Evolutionary conservation across 257 asterid species (phyloP), one percentile per base, ranked within the genome.

Genomic region (Nicotiana noctiflora): DNA sequence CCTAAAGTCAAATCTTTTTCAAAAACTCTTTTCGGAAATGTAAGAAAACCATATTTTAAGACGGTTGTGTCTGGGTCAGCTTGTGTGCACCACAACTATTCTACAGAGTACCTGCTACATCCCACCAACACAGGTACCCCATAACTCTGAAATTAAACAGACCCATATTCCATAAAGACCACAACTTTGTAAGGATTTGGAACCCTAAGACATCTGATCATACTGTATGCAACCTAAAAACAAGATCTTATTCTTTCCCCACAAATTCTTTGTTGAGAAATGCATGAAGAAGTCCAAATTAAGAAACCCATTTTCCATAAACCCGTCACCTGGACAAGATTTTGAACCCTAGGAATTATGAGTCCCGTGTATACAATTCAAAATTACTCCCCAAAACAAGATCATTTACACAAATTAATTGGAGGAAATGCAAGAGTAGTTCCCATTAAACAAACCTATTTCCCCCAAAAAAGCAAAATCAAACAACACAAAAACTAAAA

Each of bases 401-500:
- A 56, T 18, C 25, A 17, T 17, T 18, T 5, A 18, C 11, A 6
- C 23, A 55, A 55, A 55, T 1, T 55, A 56, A 5, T 56, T 17
- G 23, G 21, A 23, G 21, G 3, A 55, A 55, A 55, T 55, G 23
- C 61, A 55, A 55, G 61, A 17, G 8, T 15, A 55, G 18, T n/a
- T 18, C 61, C 10, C 2, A 56, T 18, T 18, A 56, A 56, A 56
- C 61, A 56, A 56, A 56, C 3, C 61, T 23, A 6, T 5, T 17
- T 6, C 23, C 19, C 61, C 55, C 46, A 29, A 9, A 23, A 32
- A 59, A 57, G 3, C 15, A 12, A 37, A 80, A 87, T 84, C 76
- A 56, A 63, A 75, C 63, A 81, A 80, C 27, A 75, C 37, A 62
- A 76, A 81, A 81, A 46, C 14, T 13, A 65, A 21, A 2, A 46